Evolutionary conservation across 441 rosid species (phyloP), one percentile per base, ranked within the genome.

Genomic region (Bruguiera hainesii): DNA sequence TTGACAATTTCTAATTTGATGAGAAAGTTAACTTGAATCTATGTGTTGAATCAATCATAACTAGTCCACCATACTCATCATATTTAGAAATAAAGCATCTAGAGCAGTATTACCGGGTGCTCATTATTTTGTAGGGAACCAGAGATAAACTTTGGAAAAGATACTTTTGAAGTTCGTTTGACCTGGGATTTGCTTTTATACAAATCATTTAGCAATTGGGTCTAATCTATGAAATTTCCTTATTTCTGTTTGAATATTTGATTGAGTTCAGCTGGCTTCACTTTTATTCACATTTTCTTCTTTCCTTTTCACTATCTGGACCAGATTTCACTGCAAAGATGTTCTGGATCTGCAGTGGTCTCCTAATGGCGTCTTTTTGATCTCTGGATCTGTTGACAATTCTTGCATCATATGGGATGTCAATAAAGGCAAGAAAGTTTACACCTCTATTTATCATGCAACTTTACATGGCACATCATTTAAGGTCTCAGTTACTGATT

Each of bases 351-450:
- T 94, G 71, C 83, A 94, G 73, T 94, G 99, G 99, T 94, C 97
- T 69, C 72, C 83, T 56, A 92, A 91, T 81, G 82, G 80, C 72
- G 78, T 83, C 39, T 94, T 71, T 82, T 83, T 94, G 61, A 74
- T 94, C 57, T 88, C 97, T 75, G 98, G 99, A 76, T 91, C 99
- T 60, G 99, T 94, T 56, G 99, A 94, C 71, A 94, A 94, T 82
- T 89, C 96, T 71, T 91, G 98, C 79, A 91, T 94, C 74, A 85
- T 91, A 78, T 94, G 98, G 98, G 96, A 91, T 73, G 78, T 82
- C 62, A 89, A 71, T 74, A 91, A 89, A 89, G 99, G 99, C 85
- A 82, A 75, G 73, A 66, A 71, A 67, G 69, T 65, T 48, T 39
- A 25, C 35, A 7, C 25, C 21, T 42, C 21, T 37, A n/a, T 55